Base-by-base conservation (phyloP, 768 basidiomycete genomes). In the Tulasnella sp. region DNA sequence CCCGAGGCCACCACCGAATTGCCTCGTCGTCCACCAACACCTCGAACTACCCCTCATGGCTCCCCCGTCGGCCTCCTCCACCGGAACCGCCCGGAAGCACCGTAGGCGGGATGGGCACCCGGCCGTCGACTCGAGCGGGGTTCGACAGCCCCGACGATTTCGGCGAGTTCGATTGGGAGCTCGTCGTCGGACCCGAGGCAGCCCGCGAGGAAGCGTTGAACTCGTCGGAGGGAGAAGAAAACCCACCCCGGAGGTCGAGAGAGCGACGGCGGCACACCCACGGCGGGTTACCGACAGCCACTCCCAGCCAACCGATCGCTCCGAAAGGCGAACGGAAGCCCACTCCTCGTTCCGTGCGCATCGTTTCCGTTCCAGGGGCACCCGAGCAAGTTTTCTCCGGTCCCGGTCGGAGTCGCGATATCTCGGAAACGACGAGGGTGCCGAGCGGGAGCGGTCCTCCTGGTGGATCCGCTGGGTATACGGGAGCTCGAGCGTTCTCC, bases 341-440 rank as follows among this genome's bases (percentile, higher is more conserved):
- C 0, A 91, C 90, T 0, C 89, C 90, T 26, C 88, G 91, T 35
- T 91, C 90, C 1, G 89, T 94, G 17, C 87, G 92, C 74, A 91
- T 94, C 72, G 89, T 93, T 76, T 89, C 86, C 74, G 80, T 91
- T 65, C 86, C 88, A 75, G 84, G 88, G 71, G 80, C 78, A 65
- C 83, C 81, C 72, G 82, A 83, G 68, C 78, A 79, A 44, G 68
- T 65, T 37, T 72, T 75, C 36, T 81, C 81, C 41, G 81, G 83
- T 35, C 63, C 72, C 44, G 40, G 26, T 34, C 32, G 26, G n/a
- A 41, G 12, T 41, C 22, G 52, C 16, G 72, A 59, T 9, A 37
- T 52, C 35, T 40, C 71, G 22, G 72, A 74, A 52, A 84, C 86
- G 74, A 80, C 85, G 47, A 84, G 84, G 5, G 63, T 71, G 6